Evolutionary conservation across 177 flowering plant genomes (phyloP).

Genomic region (Vitis hybrid): DNA sequence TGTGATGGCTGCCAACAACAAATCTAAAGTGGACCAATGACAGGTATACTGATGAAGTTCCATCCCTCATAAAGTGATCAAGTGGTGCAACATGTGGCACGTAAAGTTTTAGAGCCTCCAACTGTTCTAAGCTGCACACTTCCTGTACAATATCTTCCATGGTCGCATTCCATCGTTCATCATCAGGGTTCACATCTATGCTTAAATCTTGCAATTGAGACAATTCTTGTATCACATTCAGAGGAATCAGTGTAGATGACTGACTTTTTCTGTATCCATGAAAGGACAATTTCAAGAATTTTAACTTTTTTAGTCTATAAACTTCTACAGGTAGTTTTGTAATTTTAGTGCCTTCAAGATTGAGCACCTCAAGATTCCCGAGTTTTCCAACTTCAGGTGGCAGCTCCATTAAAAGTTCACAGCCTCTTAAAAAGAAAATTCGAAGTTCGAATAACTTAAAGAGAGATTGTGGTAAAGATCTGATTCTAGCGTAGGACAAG

Average conservation of each 20-base stretch:
- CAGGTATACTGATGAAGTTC: not conserved
- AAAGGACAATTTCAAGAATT: conserved; percentile 6
- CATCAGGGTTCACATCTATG: conserved; percentile 6
- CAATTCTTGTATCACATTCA: not conserved
- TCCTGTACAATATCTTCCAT: conserved; percentile 5
- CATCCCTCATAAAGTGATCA: not conserved
- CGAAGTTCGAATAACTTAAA: not conserved
- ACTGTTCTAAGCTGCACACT: not conserved
- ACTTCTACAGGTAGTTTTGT: not conserved
- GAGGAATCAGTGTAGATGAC: not conserved
- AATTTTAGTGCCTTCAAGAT: conserved; percentile 14
- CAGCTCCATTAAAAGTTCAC: not conserved
- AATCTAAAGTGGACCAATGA: too few species aligned
- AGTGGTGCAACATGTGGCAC: not conserved
- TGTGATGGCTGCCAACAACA: too few species aligned
- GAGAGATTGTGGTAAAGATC: conserved; percentile 3
- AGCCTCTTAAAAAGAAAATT: not conserved
- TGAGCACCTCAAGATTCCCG: conserved; percentile 5
- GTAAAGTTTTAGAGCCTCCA: not conserved
- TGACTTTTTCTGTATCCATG: not conserved
- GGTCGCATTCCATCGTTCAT: not conserved
- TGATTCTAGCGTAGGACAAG: not conserved
- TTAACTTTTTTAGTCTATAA: not conserved
- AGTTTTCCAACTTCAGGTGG: conserved; percentile 6
- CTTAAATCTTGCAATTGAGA: not conserved